Conservation (phyloP, 2,329 filamentous ascomycete genomes). For the Trichoderma lentiforme region DNA sequence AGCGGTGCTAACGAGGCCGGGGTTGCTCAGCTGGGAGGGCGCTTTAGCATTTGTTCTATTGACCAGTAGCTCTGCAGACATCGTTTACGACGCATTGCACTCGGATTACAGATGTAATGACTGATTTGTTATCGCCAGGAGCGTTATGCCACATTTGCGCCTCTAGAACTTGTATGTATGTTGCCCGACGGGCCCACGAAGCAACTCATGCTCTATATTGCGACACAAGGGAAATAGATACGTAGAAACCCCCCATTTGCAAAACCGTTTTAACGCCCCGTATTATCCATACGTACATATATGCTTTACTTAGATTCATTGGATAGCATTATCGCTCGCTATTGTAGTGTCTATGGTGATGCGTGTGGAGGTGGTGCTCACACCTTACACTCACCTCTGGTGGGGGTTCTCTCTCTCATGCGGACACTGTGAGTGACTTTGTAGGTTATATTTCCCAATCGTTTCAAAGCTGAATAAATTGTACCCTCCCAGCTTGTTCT, state of each 20-base stretch:
- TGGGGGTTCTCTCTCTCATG: background rate
- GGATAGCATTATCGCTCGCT: no score
- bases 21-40: slow-evolving; percentile 3
- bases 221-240: background rate
- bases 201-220: background rate
- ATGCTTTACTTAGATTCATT: no score
- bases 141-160: background rate
- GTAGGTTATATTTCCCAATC: background rate
- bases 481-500: no score
- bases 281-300: background rate
- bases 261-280: no score
- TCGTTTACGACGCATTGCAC: background rate
- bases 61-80: background rate
- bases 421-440: background rate
- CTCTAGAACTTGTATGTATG: background rate
- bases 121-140: no score
- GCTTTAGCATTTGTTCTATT: background rate
- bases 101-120: no score
- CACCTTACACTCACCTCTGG: background rate
- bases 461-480: background rate
- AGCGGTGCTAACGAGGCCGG: background rate
- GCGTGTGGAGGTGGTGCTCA: background rate
- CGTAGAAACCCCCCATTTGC: background rate
- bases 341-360: background rate
- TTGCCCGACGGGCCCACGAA: no score